These are phyloP conservation scores for Spathaspora sp. DNA, from an alignment of 1,139 yeast species.

Conservation along the genomic window DNA sequence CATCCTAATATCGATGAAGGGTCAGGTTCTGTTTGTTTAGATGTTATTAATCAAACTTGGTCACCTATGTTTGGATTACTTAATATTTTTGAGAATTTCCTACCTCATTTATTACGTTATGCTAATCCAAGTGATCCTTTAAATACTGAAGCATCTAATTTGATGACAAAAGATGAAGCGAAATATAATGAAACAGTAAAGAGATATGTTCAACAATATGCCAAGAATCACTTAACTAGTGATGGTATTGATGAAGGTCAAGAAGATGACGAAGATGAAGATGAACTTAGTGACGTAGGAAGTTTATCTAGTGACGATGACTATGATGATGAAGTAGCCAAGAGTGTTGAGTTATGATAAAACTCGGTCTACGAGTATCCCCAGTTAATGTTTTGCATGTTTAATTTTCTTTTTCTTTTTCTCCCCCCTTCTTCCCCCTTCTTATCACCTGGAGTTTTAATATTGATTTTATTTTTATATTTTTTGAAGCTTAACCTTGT, in stretches of 20 bases:
- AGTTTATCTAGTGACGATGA: slow-evolving; percentile 51
- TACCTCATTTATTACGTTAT: slow-evolving; percentile 87
- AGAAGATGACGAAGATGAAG: slow-evolving; percentile 45
- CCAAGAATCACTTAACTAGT: slow-evolving; percentile 35
- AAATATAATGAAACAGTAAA: slow-evolving; percentile 70
- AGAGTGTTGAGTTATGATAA: slow-evolving; percentile 1
- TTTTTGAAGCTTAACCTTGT: neutral
- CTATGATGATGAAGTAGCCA: slow-evolving; percentile 18
- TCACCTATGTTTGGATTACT: slow-evolving; percentile 94
- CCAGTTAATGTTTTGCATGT: neutral
- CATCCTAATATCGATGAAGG: slow-evolving; percentile 93
- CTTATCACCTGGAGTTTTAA: neutral
- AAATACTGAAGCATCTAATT: slow-evolving; percentile 85
- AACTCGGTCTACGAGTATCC: too few species aligned
- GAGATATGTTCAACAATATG: slow-evolving; percentile 73
- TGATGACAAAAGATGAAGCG: slow-evolving; percentile 70
- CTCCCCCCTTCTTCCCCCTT: neutral
- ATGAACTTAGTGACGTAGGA: slow-evolving; percentile 49
- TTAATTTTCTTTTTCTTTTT: neutral
- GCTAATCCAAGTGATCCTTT: slow-evolving; percentile 96
- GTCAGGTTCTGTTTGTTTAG: slow-evolving; percentile 93
- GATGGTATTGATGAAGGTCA: slow-evolving; percentile 33
- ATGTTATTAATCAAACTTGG: slow-evolving; percentile 97
- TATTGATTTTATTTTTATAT: neutral
- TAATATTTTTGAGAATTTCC: slow-evolving; percentile 88